These are phyloP conservation scores for Fusarium sp. DNA, from an alignment of 2,329 filamentous ascomycete genomes.

Conservation along the genomic window DNA sequence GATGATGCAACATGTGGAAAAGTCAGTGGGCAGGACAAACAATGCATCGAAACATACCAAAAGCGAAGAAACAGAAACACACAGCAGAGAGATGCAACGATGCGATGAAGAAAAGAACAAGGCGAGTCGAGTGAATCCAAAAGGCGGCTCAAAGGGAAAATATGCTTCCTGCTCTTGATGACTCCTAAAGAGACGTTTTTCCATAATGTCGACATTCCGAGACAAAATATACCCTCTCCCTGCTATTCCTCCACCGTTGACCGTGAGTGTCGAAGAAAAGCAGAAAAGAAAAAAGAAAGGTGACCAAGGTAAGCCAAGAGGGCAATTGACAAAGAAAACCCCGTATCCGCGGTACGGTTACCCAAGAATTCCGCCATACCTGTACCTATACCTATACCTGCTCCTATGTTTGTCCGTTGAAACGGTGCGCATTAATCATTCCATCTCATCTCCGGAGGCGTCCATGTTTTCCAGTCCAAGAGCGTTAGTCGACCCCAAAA, in stretches of 20 bases:
- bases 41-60: not conserved
- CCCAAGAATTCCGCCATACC: conserved; percentile 27
- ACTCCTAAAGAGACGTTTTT: conserved; percentile 12
- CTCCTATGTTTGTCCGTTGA: conserved; percentile 23
- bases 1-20: not conserved
- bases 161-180: conserved; percentile 27
- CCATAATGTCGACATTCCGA: conserved; percentile 28
- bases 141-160: conserved; percentile 14
- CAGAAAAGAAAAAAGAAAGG: conserved; percentile 7
- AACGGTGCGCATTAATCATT: conserved; percentile 41
- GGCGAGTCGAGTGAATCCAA: conserved; percentile 9
- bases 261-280: not conserved
- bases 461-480: conserved; percentile 13
- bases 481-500: conserved; percentile 21
- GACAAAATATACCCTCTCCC: conserved; percentile 24
- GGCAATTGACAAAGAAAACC: conserved; percentile 24
- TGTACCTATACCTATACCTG: conserved; percentile 19
- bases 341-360: conserved; percentile 14
- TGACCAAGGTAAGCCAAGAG: conserved; percentile 6
- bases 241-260: conserved; percentile 1
- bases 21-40: conserved; percentile 5
- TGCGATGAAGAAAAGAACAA: not conserved
- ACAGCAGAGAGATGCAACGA: conserved; percentile 6
- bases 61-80: not conserved
- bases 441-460: conserved; percentile 20